Conservation (phyloP, 2,329 filamentous ascomycete species). For the Saccharata proteae region DNA sequence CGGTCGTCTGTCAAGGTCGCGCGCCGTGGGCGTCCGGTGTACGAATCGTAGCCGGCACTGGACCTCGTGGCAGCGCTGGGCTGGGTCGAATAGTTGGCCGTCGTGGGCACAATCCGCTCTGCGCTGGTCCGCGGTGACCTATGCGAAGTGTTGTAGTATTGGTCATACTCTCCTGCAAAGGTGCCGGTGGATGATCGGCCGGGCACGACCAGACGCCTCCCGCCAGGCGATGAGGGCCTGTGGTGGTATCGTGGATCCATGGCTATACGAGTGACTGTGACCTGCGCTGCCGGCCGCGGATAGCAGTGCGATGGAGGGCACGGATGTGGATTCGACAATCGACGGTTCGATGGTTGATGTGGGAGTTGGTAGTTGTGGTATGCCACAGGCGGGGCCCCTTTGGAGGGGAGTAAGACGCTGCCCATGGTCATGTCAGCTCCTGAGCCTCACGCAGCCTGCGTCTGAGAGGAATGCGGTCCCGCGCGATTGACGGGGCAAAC, state of each 20-base stretch:
- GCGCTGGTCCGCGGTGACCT: conserved; percentile 22
- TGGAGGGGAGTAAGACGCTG: conserved; percentile 20
- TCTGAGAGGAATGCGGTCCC: too few species aligned
- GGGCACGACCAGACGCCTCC: conserved; percentile 17
- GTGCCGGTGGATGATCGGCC: conserved; percentile 25
- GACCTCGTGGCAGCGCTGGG: conserved; percentile 16
- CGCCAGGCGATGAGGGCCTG: conserved; percentile 22
- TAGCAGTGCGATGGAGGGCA: conserved; percentile 10
- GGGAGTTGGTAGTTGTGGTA: conserved; percentile 13
- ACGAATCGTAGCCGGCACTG: conserved; percentile 29
- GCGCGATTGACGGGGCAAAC: too few species aligned
- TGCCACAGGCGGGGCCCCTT: conserved; percentile 10
- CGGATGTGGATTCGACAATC: conserved; percentile 9
- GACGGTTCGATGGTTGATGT: conserved; percentile 2
- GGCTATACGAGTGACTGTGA: conserved; percentile 9
- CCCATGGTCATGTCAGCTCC: conserved; percentile 15
- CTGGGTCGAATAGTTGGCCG: conserved; percentile 30
- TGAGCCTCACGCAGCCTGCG: not conserved
- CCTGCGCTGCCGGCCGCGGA: conserved; percentile 14
- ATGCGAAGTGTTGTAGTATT: conserved; percentile 17
- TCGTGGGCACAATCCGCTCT: conserved; percentile 16
- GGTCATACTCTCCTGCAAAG: conserved; percentile 21
- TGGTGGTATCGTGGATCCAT: conserved; percentile 10
- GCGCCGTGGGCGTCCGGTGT: conserved; percentile 32
- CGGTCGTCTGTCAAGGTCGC: conserved; percentile 29